Evolutionary conservation across 306 rosid species (phyloP).

Genomic region (Glycine soja): DNA sequence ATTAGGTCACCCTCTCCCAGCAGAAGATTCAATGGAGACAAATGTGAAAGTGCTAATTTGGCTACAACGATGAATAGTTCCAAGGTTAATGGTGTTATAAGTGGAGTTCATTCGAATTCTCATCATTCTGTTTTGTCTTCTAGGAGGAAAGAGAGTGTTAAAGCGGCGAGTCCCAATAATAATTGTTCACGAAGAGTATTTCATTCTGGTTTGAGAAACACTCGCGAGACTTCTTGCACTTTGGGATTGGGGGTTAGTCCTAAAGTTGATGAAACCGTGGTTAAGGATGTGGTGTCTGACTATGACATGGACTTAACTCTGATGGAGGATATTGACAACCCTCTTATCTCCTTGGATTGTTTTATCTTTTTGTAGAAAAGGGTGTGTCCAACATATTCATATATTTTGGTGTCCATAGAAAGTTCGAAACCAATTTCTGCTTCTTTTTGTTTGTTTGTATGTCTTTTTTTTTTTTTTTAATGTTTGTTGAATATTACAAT

Average conservation of each 20-base stretch:
- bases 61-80: background rate
- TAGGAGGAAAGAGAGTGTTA: slow-evolving; percentile 19
- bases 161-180: slow-evolving; percentile 47
- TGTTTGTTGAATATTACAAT: slow-evolving; percentile 27
- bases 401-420: slow-evolving; percentile 32
- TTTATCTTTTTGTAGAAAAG: slow-evolving; percentile 76
- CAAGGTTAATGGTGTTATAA: slow-evolving; percentile 13
- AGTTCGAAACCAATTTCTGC: background rate
- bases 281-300: slow-evolving; percentile 55
- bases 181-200: slow-evolving; percentile 31
- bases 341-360: slow-evolving; percentile 86
- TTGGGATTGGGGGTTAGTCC: slow-evolving; percentile 43
- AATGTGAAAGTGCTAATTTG: slow-evolving; percentile 26
- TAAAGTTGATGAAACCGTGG: slow-evolving; percentile 69
- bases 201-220: slow-evolving; percentile 54
- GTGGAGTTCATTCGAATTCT: slow-evolving; percentile 30
- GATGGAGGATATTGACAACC: slow-evolving; percentile 81
- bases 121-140: slow-evolving; percentile 29
- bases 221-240: no score
- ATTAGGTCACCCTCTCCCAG: slow-evolving; percentile 73
- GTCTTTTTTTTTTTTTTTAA: background rate
- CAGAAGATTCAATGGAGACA: slow-evolving; percentile 56
- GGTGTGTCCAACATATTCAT: background rate
- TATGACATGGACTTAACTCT: slow-evolving; percentile 49
- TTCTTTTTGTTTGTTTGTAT: background rate